Evolutionary conservation across 1,139 yeast genomes (phyloP), one percentile per base, ranked within the genome.

Genomic region (Blastobotrys capitulatus): DNA sequence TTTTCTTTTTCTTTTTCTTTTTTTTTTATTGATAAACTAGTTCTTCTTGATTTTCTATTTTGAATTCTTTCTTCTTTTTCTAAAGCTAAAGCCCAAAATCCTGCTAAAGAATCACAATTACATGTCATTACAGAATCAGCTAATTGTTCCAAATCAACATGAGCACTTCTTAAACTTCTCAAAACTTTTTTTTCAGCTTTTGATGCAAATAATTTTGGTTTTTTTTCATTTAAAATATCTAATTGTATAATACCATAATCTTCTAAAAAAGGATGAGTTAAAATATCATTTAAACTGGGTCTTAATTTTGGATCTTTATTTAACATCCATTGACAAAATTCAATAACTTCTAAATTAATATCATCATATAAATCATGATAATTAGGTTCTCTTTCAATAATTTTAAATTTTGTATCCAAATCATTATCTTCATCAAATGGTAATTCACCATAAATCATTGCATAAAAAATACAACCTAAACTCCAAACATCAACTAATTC

Each of bases 341-440:
- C 69, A 43, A 74, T 68, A 1, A 82, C 79, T 3, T 76, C 79
- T 6, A 60, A 65, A 1, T 82, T 76, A 4, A 80, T 62, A 18
- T 71, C 68, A 16, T 13, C 22, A 29, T 20, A n/a, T 19, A 19
- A 5, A 19, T 51, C 60, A 1, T 66, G 68, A 59, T 74, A 84
- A 0, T 55, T 54, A 0, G 97, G 97, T 48, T 82, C 87, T 4
- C 74, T 79, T 51, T 78, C 70, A 6, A 87, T 69, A 44, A 92
- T 85, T 57, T 76, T 78, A 58, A 69, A 68, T 56, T 78, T 78
- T 0, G 90, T 83, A 44, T 71, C 77, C 40, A 75, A 64, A 20
- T 86, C 94, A 56, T 80, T 84, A 35, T 80, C 80, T 45, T 89
- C 96, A 57, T 85, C 92, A 68, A 90, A 92, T 1, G 98, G 98